Evolutionary conservation across 345 rosid species (phyloP), one percentile per base, ranked within the genome.

Genomic region (Physaria fendleri): DNA sequence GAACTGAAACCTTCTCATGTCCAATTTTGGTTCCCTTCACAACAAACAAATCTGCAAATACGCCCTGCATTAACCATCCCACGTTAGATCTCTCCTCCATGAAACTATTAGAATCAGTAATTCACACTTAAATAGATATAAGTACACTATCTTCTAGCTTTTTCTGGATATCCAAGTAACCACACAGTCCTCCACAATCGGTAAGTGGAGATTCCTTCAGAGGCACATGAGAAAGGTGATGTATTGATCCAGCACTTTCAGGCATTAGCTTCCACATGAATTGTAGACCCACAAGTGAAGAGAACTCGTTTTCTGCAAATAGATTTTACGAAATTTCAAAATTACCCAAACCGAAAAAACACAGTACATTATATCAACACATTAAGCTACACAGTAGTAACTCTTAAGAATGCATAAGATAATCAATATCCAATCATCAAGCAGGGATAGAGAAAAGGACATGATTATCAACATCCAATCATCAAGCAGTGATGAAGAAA

Each of bases 161-260:
- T 70, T 84, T 85, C 66, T 82, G 95, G 46, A 88, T 73, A 60
- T 85, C 79, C 71, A 92, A 79, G 74, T 88, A 90, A 8, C 96
- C 98, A 58, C 88, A 88, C 53, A 84, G 53, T 66, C 98, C 98
- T 38, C 95, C 88, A 69, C 92, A 84, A 61, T 88, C 98, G 41
- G 95, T 92, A 62, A 92, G 58, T 23, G 96, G 98, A 72, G 98
- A 88, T 61, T 85, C 93, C 81, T 84, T 85, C 69, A 92, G 64
- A 65, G 96, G 96, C 76, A 92, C 90, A 74, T 88, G 95, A 45
- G 71, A 78, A 68, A 92, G 98, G 65, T 85, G 92, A 79, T 92
- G 92, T 33, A 74, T 65, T 47, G 72, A 68, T 65, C 82, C 84
- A 37, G 55, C 64, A 55, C 50, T 69, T 66, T 82, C 88, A 59